Conservation (phyloP, 345 rosid genomes). For the Salix exigua region DNA sequence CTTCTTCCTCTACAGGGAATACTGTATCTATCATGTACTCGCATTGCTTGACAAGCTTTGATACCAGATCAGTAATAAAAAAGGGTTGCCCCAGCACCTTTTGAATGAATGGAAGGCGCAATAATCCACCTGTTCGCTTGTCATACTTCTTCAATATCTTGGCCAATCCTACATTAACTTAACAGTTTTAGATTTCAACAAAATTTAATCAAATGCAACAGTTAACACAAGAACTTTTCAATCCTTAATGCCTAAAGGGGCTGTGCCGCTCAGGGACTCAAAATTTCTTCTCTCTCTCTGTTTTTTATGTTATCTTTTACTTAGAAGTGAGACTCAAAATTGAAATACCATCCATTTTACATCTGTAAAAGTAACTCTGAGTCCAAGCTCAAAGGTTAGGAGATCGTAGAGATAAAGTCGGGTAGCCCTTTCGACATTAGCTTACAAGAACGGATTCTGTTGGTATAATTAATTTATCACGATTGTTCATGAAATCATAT, state of each 20-base stretch:
- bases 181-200: too few species aligned
- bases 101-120: conserved; percentile 64
- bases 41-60: conserved; percentile 71
- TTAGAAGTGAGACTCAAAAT: background rate
- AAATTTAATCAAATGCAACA: too few species aligned
- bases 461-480: background rate
- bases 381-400: background rate
- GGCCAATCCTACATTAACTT: conserved; percentile 46
- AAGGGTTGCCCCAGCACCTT: conserved; percentile 67
- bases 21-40: conserved; percentile 54
- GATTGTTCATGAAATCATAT: background rate
- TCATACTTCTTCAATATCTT: conserved; percentile 93
- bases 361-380: background rate
- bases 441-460: background rate
- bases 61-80: conserved; percentile 70
- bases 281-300: too few species aligned
- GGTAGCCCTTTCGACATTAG: background rate
- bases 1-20: conserved; percentile 40
- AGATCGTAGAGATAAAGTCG: background rate
- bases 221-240: too few species aligned
- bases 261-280: too few species aligned
- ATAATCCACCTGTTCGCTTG: conserved; percentile 56
- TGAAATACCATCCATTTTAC: background rate
- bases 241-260: too few species aligned
- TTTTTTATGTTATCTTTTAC: too few species aligned